These are phyloP conservation scores for Botrytis galanthina DNA, from an alignment of 2,329 filamentous ascomycete genomes.

Conservation along the genomic window DNA sequence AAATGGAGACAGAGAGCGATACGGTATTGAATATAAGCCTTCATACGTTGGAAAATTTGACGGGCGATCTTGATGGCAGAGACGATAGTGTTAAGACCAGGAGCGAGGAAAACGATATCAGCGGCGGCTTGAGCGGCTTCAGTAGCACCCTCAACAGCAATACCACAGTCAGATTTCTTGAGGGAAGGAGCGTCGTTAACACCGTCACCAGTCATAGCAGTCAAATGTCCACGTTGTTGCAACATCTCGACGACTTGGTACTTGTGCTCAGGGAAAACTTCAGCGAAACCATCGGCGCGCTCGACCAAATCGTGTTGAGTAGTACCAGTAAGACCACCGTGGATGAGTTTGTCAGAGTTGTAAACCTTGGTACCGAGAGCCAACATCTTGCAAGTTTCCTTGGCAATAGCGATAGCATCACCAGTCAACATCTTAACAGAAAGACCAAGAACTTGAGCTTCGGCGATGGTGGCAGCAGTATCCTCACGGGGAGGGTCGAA, in stretches of 20 bases:
- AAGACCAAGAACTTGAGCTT: conserved; percentile 73
- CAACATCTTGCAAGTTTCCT: conserved; percentile 81
- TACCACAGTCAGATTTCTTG: conserved; percentile 93
- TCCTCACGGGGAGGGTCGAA: conserved; percentile 78
- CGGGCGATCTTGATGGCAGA: conserved; percentile 90
- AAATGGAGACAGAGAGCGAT: conserved; percentile 89
- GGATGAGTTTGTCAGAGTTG: conserved; percentile 74
- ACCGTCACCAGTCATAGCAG: conserved; percentile 95
- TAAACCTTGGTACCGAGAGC: conserved; percentile 78
- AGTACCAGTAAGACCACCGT: conserved; percentile 70
- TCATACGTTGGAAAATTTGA: conserved; percentile 97
- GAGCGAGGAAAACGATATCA: conserved; percentile 91
- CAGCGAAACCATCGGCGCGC: conserved; percentile 91
- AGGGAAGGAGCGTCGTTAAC: conserved; percentile 91
- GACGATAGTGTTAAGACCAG: conserved; percentile 87
- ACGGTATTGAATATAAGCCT: conserved; percentile 93
- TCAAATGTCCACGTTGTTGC: conserved; percentile 88
- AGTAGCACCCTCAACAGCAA: conserved; percentile 88
- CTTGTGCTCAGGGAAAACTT: conserved; percentile 95
- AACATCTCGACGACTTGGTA: conserved; percentile 93
- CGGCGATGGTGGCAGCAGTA: conserved; percentile 74
- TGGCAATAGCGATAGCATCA: conserved; percentile 76
- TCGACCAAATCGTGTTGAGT: conserved; percentile 75
- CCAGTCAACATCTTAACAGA: conserved; percentile 80
- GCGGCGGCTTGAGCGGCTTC: conserved; percentile 88